Base-by-base conservation (phyloP, 2,329 filamentous ascomycete genomes). In the Colletotrichum nymphaeae region DNA sequence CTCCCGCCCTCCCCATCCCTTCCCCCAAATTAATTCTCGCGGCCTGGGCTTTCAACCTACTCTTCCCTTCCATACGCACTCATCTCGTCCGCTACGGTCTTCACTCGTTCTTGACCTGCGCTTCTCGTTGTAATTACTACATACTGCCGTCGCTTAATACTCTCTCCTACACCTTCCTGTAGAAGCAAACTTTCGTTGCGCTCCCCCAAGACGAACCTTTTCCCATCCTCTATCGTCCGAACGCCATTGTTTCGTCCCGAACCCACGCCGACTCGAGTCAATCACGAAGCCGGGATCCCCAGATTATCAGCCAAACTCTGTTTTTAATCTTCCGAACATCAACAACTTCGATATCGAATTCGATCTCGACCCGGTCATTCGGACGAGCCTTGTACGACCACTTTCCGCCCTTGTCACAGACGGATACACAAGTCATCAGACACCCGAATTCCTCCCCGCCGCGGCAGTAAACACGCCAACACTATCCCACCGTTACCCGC, bases 1-100 rank as follows among this genome's bases (percentile, higher is more conserved):
- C 56, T 73, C 46, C 60, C 60, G 67, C 56, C 28, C 4, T 65
- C 60, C 70, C 46, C 67, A 73, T 73, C 67, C 70, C 70, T 70
- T 49, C 66, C 69, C 26, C 35, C 30, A 37, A 49, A 62, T 62
- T 52, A 64, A 65, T 64, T 70, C 55, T 62, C 67, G 60, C 28
- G 30, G 55, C 60, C 67, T 65, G 37, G 66, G 66, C 66, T 52
- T 19, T 60, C 64, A 57, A 32, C 67, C 42, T 58, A 11, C 30
- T 19, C n/a, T 26, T 30, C 28, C 12, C n/a, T 22, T 12, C 32
- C 11, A 35, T 35, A 30, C 56, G 57, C 35, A 14, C 49, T 5
- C 22, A 11, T 55, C 58, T 49, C 35, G 14, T 30, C 14, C n/a
- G 26, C 30, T 24, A 4, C 60, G 4, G 70, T 66, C 66, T 35